These are phyloP conservation scores for Aspergillus jensenii DNA, from an alignment of 2,329 filamentous ascomycete species.

Conservation along the genomic window DNA sequence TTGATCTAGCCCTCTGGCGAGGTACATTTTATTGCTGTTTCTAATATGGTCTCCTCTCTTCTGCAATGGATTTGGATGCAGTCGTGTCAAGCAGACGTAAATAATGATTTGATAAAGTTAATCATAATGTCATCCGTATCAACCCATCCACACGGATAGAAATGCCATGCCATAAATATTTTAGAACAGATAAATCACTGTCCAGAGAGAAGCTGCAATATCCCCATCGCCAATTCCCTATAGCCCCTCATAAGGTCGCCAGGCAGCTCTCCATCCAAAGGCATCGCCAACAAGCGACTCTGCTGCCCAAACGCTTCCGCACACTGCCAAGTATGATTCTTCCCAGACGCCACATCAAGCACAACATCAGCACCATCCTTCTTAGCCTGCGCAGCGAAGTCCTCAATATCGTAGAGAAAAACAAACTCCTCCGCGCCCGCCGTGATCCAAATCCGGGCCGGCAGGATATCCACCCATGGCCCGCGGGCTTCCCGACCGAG, in stretches of 20 bases:
- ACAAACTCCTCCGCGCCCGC: slow-evolving; percentile 16
- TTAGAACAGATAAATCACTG: too few relatives aligned
- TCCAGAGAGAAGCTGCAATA: slow-evolving; percentile 9
- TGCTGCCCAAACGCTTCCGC: slow-evolving; percentile 16
- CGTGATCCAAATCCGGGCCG: slow-evolving; percentile 12
- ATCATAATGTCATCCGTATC: too few relatives aligned
- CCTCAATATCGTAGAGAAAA: slow-evolving; percentile 17
- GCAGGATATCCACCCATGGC: slow-evolving; percentile 16
- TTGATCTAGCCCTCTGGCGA: background rate
- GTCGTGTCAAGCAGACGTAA: too few relatives aligned
- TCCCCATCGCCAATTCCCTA: slow-evolving; percentile 32
- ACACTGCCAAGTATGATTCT: slow-evolving; percentile 18
- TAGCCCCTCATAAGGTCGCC: slow-evolving; percentile 10
- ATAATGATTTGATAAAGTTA: too few relatives aligned
- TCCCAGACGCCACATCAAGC: slow-evolving; percentile 8
- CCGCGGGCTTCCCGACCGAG: slow-evolving; percentile 4
- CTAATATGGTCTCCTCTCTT: too few relatives aligned
- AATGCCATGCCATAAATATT: too few relatives aligned
- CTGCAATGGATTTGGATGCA: too few relatives aligned
- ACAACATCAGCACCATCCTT: slow-evolving; percentile 1
- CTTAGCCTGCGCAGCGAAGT: slow-evolving; percentile 10
- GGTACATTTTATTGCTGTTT: too few relatives aligned
- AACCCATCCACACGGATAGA: too few relatives aligned
- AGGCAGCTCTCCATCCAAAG: slow-evolving; percentile 1
- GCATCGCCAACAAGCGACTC: slow-evolving; percentile 2